Base-by-base conservation (phyloP, 2,329 filamentous ascomycete species). In the Monilinia vaccinii-corymbosi region DNA sequence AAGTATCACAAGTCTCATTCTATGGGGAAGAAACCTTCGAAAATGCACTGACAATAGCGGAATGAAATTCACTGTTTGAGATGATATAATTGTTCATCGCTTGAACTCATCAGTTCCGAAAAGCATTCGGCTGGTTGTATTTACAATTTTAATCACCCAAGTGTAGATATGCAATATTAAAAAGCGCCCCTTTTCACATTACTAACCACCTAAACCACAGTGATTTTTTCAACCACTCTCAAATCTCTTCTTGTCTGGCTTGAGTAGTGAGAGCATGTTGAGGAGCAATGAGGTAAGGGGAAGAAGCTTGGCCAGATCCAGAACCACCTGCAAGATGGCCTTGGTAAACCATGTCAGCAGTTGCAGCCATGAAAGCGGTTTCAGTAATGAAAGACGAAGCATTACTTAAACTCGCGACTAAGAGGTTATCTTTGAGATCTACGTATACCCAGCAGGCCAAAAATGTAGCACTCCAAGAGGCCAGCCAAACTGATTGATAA, bases 201-300 rank as follows among this genome's bases (percentile, higher is more conserved):
- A 2, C 6, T 25, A 9, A 14, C 5, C 6, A n/a, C 1, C 31
- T 34, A 50, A 50, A 23, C 47, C n/a, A 50, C 47, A 8, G n/a
- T 34, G 14, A 50, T 6, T 14, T 21, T 28, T 1, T 36, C 51
- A 13, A 21, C 38, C 0, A 21, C 36, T 13, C 51, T 55, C 38
- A 55, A 32, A 44, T 55, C 38, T 14, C 34, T 55, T 88, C 85
- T 34, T 78, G 74, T 40, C 83, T 66, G 1, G 86, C 84, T 65
- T 83, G 80, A 18, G 76, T 75, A 66, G 83, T 82, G 23, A 92
- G 80, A 0, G 86, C 87, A 21, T 82, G 88, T 58, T 90, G 82
- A 0, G 89, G 88, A 1, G 87, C 89, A 64, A 89, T 75, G 14
- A 92, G 78, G 69, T 91, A 92, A 0, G 88, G 85, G 71, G 88